Evolutionary conservation across 495 filamentous ascomycete genomes (phyloP).

Genomic region (Podospora pseudopauciseta): DNA sequence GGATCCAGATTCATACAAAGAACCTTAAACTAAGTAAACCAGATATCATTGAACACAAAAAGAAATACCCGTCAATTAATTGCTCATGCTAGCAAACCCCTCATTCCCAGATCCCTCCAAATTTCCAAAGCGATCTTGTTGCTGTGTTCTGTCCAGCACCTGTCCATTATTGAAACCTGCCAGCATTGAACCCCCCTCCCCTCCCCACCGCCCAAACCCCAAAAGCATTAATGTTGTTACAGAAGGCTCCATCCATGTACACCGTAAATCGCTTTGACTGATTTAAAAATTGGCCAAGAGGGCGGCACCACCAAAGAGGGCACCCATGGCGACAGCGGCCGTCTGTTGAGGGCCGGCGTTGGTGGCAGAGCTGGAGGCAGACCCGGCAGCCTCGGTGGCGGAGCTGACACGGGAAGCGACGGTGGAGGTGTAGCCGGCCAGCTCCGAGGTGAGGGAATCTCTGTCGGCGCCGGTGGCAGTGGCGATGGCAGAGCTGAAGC

Average conservation of each 20-base stretch:
- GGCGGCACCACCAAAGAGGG: slow-evolving; percentile 37
- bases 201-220: background rate
- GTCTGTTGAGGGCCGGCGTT: slow-evolving; percentile 27
- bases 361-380: background rate
- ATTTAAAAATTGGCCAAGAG: slow-evolving; percentile 30
- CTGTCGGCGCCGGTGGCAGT: slow-evolving; percentile 29
- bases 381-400: slow-evolving; percentile 16
- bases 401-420: slow-evolving; percentile 19
- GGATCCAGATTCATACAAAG: background rate
- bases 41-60: background rate
- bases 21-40: background rate
- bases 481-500: slow-evolving; percentile 21
- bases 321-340: slow-evolving; percentile 36
- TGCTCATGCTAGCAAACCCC: background rate
- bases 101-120: background rate
- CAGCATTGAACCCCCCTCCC: background rate
- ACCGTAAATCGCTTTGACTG: background rate
- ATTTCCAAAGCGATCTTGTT: background rate
- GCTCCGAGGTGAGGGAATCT: slow-evolving; percentile 23
- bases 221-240: background rate
- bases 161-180: background rate
- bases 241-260: background rate
- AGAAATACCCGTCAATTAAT: background rate
- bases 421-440: slow-evolving; percentile 18
- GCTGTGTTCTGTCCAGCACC: background rate